Conservation (phyloP, 352 stramenopile species). For the Pythium grandisporangium region DNA sequence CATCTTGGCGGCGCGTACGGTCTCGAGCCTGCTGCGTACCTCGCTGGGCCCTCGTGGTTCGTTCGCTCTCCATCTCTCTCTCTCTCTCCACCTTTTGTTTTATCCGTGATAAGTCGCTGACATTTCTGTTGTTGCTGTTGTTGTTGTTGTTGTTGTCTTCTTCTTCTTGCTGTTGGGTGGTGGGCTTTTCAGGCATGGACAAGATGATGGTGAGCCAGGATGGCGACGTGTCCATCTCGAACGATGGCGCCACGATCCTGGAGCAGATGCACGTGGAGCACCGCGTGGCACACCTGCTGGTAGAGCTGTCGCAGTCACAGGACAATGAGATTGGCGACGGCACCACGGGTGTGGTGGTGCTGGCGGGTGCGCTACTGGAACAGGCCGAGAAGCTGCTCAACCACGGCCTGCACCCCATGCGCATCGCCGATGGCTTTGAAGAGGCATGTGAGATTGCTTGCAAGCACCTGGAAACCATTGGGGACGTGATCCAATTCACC, state of each 20-base stretch:
- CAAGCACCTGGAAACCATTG: slow-evolving; percentile 92
- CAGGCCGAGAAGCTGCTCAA: slow-evolving; percentile 96
- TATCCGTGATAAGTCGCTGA: neutral
- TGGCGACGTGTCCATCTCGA: slow-evolving; percentile 99
- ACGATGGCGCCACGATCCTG: slow-evolving; percentile 99
- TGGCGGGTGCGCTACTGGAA: slow-evolving; percentile 96
- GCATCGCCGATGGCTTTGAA: slow-evolving; percentile 98
- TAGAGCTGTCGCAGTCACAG: slow-evolving; percentile 98
- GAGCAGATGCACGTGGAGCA: slow-evolving; percentile 99
- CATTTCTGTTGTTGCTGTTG: too few relatives aligned
- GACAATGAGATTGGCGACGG: slow-evolving; percentile 99
- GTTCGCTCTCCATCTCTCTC: neutral
- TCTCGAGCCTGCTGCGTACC: slow-evolving; percentile 96
- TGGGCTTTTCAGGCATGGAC: slow-evolving; percentile 86
- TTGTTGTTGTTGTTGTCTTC: neutral
- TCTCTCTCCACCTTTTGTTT: neutral
- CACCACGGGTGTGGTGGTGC: slow-evolving; percentile 99
- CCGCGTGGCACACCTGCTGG: slow-evolving; percentile 96
- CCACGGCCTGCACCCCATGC: slow-evolving; percentile 96
- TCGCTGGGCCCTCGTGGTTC: slow-evolving; percentile 96
- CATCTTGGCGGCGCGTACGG: slow-evolving; percentile 96
- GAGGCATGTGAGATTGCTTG: slow-evolving; percentile 95
- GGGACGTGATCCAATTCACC: slow-evolving; percentile 95
- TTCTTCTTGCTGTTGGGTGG: neutral
- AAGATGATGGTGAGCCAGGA: slow-evolving; percentile 99